These are phyloP conservation scores for Phytophthora citricola DNA, from an alignment of 352 stramenopile species.

Conservation along the genomic window DNA sequence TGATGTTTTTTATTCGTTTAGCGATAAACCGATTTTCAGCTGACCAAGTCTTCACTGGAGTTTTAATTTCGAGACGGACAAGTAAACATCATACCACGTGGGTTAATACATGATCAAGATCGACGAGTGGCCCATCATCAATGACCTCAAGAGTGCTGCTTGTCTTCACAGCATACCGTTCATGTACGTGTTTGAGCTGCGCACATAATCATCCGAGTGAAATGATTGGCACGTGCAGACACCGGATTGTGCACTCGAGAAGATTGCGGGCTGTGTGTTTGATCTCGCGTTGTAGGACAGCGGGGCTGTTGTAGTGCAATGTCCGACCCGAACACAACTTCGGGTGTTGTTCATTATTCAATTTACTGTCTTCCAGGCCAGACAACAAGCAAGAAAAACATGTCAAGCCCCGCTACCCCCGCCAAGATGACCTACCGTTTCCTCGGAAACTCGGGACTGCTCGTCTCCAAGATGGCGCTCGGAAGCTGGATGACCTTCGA, in stretches of 20 bases:
- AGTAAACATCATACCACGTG: too few species aligned
- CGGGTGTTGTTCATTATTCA: conserved; percentile 8
- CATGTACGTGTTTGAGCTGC: too few species aligned
- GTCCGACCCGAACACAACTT: background rate
- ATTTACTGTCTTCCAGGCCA: background rate
- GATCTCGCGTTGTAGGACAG: too few species aligned
- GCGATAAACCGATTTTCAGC: background rate
- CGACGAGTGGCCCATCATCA: too few species aligned
- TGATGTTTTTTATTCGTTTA: background rate
- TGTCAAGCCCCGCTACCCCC: background rate
- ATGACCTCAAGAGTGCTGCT: too few species aligned
- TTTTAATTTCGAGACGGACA: too few species aligned
- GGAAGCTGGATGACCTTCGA: conserved; percentile 22
- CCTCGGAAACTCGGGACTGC: conserved; percentile 22
- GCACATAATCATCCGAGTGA: too few species aligned
- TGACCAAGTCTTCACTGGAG: too few species aligned
- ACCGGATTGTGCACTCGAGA: conserved; percentile 6
- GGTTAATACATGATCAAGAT: too few species aligned
- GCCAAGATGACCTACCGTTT: conserved; percentile 29
- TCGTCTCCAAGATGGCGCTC: conserved; percentile 27
- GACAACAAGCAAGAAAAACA: conserved; percentile 2
- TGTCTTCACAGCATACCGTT: too few species aligned
- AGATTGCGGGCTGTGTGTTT: background rate
- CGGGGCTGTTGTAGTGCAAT: background rate
- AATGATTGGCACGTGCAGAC: conserved; percentile 1